These are phyloP conservation scores for Osmanthus fragrans DNA, from an alignment of 257 asterid species.

Conservation along the genomic window DNA sequence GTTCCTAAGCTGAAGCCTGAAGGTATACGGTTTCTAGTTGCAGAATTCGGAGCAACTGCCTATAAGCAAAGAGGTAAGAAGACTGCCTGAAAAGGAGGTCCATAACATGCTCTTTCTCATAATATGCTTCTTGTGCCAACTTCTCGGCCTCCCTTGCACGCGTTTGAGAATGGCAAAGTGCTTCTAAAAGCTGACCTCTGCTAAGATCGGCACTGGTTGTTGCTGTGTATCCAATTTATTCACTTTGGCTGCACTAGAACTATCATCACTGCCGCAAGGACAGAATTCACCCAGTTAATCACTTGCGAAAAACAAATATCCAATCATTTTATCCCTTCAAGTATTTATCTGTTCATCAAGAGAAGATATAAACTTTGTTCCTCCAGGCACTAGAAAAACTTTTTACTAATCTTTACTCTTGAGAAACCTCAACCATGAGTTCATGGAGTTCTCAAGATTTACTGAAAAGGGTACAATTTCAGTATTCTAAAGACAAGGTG, in stretches of 20 bases:
- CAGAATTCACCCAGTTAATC: neutral
- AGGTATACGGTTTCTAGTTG: conserved; percentile 55
- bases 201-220: conserved; percentile 33
- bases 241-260: conserved; percentile 21
- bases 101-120: conserved; percentile 54
- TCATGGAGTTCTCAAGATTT: neutral
- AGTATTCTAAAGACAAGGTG: neutral
- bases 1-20: conserved; percentile 51
- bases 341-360: neutral
- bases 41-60: conserved; percentile 62
- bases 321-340: neutral
- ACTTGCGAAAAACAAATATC: neutral
- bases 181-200: conserved; percentile 54
- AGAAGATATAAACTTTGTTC: neutral
- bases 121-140: conserved; percentile 58
- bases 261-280: conserved; percentile 30
- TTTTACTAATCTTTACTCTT: neutral
- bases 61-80: conserved; percentile 60
- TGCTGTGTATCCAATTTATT: conserved; percentile 28
- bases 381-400: neutral
- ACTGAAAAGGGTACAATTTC: neutral
- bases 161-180: conserved; percentile 75
- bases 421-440: neutral
- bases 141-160: conserved; percentile 75
- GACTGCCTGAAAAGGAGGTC: conserved; percentile 65